phyloP scores from a whole-genome alignment of 176 grass and related monocot genomes.

The Urochloa ruziziensis region DNA sequence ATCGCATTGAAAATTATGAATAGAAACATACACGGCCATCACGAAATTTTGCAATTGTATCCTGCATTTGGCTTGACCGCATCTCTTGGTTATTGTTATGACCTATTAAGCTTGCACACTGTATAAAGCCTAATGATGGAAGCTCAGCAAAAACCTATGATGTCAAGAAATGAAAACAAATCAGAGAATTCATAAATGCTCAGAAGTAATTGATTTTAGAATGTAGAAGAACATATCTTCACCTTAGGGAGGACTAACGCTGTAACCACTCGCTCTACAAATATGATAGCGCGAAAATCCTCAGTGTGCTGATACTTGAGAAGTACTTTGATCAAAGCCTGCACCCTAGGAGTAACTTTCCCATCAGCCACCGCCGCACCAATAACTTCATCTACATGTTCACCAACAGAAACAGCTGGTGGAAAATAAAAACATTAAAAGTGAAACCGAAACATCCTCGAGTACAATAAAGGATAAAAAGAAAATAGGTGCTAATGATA shows the following conservation, averaged over 20 bases:
- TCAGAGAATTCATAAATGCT: conserved; percentile 28
- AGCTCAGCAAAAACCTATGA: conserved; percentile 85
- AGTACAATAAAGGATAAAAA: conserved; percentile 10
- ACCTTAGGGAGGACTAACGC: conserved; percentile 99
- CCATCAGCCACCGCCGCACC: conserved; percentile 96
- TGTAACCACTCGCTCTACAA: conserved; percentile 97
- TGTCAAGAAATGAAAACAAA: conserved; percentile 13
- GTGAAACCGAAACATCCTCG: conserved; percentile 18
- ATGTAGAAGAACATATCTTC: conserved; percentile 15
- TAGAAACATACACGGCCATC: conserved; percentile 85
- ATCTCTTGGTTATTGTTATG: conserved; percentile 99
- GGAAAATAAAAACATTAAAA: conserved; percentile 17
- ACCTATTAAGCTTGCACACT: conserved; percentile 92
- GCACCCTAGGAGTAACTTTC: conserved; percentile 95
- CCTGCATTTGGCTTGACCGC: conserved; percentile 96
- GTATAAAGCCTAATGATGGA: conserved; percentile 88
- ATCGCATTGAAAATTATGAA: not conserved
- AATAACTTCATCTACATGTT: conserved; percentile 95
- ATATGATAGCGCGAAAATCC: conserved; percentile 97
- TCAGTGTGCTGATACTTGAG: conserved; percentile 95
- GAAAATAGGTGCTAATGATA: not conserved
- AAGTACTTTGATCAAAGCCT: conserved; percentile 95
- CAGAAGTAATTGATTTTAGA: not conserved
- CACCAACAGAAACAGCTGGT: conserved; percentile 93
- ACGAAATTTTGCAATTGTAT: conserved; percentile 93